These are phyloP conservation scores for Hygrophorus pudorinus DNA, from an alignment of 768 basidiomycete genomes.

Conservation along the genomic window DNA sequence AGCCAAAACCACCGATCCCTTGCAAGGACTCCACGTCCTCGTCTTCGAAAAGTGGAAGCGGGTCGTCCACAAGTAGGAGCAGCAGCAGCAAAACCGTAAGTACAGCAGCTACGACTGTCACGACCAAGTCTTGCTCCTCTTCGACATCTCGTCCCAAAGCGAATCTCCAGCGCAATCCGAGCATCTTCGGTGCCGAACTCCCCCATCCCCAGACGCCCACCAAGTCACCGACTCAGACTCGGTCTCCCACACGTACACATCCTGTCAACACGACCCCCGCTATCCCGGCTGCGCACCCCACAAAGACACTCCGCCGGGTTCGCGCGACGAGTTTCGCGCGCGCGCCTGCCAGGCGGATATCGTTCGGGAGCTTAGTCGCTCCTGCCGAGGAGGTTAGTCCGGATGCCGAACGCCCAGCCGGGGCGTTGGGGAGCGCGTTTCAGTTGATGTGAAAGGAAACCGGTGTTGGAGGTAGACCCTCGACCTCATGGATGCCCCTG, in stretches of 20 bases:
- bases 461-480: background rate
- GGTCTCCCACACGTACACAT: constrained; percentile 3
- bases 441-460: constrained; percentile 38
- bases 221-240: constrained; percentile 14
- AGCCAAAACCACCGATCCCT: constrained; percentile 13
- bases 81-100: background rate
- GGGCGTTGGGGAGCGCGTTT: constrained; percentile 61
- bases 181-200: constrained; percentile 58
- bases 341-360: constrained; percentile 47
- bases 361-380: constrained; percentile 45
- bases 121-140: background rate
- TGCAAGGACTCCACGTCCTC: background rate
- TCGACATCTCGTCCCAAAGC: background rate
- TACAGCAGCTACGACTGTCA: background rate
- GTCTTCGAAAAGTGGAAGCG: constrained; percentile 1
- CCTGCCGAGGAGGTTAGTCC: constrained; percentile 28
- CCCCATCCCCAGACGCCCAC: constrained; percentile 28
- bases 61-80: constrained; percentile 2
- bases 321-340: constrained; percentile 37
- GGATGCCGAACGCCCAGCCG: constrained; percentile 21
- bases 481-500: no score
- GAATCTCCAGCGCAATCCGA: constrained; percentile 51
- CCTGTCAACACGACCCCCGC: constrained; percentile 6
- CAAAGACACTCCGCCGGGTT: constrained; percentile 41
- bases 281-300: constrained; percentile 16